phyloP scores from a whole-genome alignment of 164 flowering plant genomes.

The Stephania yunnanensis region DNA sequence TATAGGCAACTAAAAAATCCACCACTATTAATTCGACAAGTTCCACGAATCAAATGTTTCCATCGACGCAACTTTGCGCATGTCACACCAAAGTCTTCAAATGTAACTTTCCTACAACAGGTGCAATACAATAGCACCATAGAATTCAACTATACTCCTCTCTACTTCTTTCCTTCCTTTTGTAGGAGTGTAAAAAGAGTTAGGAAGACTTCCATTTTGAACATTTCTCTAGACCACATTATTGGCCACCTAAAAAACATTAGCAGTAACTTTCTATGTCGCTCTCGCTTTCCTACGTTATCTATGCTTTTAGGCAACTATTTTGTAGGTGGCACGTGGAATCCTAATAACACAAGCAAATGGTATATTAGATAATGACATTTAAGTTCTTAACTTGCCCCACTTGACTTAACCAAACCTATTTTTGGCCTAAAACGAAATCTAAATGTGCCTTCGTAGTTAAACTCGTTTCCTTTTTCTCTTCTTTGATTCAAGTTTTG shows the following conservation, averaged over 20 bases:
- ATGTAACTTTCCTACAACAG: not conserved
- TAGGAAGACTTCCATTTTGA: not conserved
- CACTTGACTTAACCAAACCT: not conserved
- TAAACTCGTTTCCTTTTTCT: not conserved
- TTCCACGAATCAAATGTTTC: not conserved
- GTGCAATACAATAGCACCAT: no score
- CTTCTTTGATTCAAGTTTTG: not conserved
- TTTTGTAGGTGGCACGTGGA: not conserved
- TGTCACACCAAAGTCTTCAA: not conserved
- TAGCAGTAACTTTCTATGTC: not conserved
- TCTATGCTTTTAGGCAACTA: not conserved
- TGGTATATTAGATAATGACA: not conserved
- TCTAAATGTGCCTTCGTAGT: not conserved
- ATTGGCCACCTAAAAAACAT: not conserved
- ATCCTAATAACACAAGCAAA: not conserved
- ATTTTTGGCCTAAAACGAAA: not conserved
- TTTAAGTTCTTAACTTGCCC: not conserved
- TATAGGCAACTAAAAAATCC: no score
- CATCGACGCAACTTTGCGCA: not conserved
- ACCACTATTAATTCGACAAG: no score
- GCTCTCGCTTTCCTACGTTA: not conserved
- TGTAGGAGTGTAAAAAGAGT: not conserved
- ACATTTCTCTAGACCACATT: not conserved
- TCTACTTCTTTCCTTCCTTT: not conserved
- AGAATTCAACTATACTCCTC: no score